Evolutionary conservation across 192 early-diverging fungal genomes (phyloP), one percentile per base, ranked within the genome.

Genomic region (Diversispora epigaea): DNA sequence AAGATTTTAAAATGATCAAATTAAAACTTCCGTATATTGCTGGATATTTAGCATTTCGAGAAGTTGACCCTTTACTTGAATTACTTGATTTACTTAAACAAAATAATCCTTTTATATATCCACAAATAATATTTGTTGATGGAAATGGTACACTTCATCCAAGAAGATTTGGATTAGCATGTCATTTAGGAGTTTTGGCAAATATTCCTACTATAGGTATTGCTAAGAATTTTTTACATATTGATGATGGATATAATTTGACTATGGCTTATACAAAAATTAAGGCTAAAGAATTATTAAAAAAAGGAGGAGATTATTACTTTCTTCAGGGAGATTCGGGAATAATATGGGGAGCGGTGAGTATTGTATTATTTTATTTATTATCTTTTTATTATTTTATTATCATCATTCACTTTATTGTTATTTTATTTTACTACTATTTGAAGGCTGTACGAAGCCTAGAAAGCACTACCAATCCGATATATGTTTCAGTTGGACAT

Each of bases 1-100:
- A 82, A 56, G 78, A 85, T n/a, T 83, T 80, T 44, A 62, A 83
- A 15, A 75, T 82, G 19, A 90, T 93, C 6, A 78, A 79, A 21
- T 80, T 98, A 19, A 78, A 77, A 0, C 73, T 89, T 40, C 96
- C 96, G 0, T 98, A 98, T 77, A 91, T 93, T 56, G 83, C 96
- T 1, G 92, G 92, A 1, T 98, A 89, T 79, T 86, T 98, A n/a
- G 96, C 96, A 0, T 95, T 97, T 81, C 89, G 96, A 14, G 96
- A 98, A 73, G 85, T 89, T 1, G 83, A 84, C 0, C 88, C 91
- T 2, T 80, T 96, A 41, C 67, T 81, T 21, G 67, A 76, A 9
- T 81, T 92, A 56, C 81, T 97, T 44, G 73, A 73, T 4, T 78
- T 76, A 11, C 77, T 97, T n/a, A 83, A 79, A 45, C 19, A 64